A percentile compares a stretch with the other conserved stretches of the same genome.
Conservation (phyloP, 1,284 basidiomycete species). For the Sutorius eximius region DNA sequence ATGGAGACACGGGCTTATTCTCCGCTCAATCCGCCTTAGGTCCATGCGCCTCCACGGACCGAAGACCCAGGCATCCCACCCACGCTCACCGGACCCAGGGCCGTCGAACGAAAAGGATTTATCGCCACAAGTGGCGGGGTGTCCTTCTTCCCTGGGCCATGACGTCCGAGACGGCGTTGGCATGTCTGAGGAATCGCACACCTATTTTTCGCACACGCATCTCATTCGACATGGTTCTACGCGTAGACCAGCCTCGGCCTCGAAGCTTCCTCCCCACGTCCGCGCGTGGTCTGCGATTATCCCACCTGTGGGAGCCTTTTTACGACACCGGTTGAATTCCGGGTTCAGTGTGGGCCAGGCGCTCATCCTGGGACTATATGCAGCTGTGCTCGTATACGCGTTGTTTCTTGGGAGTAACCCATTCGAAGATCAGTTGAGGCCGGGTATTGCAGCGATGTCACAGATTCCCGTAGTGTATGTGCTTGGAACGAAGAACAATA, state of each 20-base stretch:
- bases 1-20: slow-evolving; percentile 49
- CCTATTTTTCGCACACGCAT: slow-evolving; percentile 25
- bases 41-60: slow-evolving; percentile 15
- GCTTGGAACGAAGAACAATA: slow-evolving; percentile 73
- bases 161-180: slow-evolving; percentile 14
- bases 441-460: slow-evolving; percentile 66
- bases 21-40: slow-evolving; percentile 35
- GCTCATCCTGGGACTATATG: slow-evolving; percentile 49
- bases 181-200: slow-evolving; percentile 33
- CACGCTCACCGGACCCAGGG: neutral
- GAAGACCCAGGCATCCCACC: neutral
- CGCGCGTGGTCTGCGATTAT: slow-evolving; percentile 41
- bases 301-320: slow-evolving; percentile 40
- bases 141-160: slow-evolving; percentile 27
- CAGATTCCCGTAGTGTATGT: slow-evolving; percentile 75
- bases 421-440: slow-evolving; percentile 51
- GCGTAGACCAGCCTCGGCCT: slow-evolving; percentile 11
- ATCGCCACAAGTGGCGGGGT: slow-evolving; percentile 6
- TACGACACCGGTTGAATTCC: slow-evolving; percentile 46
- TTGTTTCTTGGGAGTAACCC: slow-evolving; percentile 54
- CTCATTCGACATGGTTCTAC: slow-evolving; percentile 20
- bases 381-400: slow-evolving; percentile 49
- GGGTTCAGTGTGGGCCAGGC: slow-evolving; percentile 56
- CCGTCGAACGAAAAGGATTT: slow-evolving; percentile 12
- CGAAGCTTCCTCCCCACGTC: slow-evolving; percentile 46